A percentile compares a stretch with the other conserved stretches of the same genome.
Evolutionary conservation across 805 yeast genomes (phyloP).

Genomic region (Cyberlindnera amylophila): DNA sequence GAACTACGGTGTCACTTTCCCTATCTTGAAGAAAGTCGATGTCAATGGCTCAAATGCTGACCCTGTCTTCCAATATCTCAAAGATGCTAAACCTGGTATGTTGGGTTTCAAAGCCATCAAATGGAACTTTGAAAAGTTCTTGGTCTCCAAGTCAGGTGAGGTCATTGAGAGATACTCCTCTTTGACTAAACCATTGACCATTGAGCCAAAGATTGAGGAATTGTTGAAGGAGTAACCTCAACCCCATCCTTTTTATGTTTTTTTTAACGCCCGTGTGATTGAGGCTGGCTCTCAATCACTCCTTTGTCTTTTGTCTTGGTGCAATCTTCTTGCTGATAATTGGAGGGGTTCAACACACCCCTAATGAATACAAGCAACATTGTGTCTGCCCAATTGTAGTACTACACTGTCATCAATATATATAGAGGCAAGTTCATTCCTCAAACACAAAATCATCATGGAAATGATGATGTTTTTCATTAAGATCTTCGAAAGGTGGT

Average conservation of each 20-base stretch:
- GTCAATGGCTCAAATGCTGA: conserved; percentile 87
- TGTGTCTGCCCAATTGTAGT: too few relatives aligned
- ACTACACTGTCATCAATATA: background rate
- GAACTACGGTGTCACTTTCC: conserved; percentile 91
- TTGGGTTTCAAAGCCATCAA: conserved; percentile 65
- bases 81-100: conserved; percentile 54
- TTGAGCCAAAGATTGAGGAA: conserved; percentile 56
- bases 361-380: too few relatives aligned
- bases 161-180: conserved; percentile 64
- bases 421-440: background rate
- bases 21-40: conserved; percentile 78
- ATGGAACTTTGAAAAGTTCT: conserved; percentile 80
- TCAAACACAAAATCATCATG: background rate
- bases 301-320: too few relatives aligned
- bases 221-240: conserved; percentile 36
- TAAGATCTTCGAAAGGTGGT: conserved; percentile 2
- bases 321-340: too few relatives aligned
- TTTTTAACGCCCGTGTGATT: background rate
- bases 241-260: background rate
- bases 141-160: conserved; percentile 57
- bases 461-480: conserved; percentile 1
- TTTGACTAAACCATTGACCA: conserved; percentile 57
- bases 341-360: too few relatives aligned
- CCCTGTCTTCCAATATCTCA: conserved; percentile 77
- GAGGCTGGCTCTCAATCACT: too few relatives aligned